These are phyloP conservation scores for Boletus speciosus DNA, from an alignment of 768 basidiomycete species.

Conservation along the genomic window DNA sequence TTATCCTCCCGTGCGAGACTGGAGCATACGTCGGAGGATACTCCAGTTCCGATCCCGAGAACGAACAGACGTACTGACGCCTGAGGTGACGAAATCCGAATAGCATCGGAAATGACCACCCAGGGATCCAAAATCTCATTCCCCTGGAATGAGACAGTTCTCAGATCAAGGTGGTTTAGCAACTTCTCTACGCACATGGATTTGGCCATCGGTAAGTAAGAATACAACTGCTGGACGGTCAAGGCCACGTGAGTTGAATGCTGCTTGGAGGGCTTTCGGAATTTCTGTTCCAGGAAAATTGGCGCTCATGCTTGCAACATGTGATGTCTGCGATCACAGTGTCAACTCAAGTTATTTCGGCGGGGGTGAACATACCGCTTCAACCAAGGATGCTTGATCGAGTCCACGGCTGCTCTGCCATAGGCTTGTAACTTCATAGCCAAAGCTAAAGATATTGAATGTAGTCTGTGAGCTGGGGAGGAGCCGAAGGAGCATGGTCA, in stretches of 20 bases:
- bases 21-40: slow-evolving; percentile 51
- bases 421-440: slow-evolving; percentile 24
- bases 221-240: slow-evolving; percentile 48
- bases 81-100: slow-evolving; percentile 26
- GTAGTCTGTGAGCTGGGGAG: slow-evolving; percentile 40
- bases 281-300: slow-evolving; percentile 54
- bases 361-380: slow-evolving; percentile 33
- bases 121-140: slow-evolving; percentile 18
- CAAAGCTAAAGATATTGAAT: slow-evolving; percentile 64
- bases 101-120: slow-evolving; percentile 27
- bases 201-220: slow-evolving; percentile 57
- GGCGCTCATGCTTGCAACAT: slow-evolving; percentile 40
- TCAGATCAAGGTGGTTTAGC: background rate
- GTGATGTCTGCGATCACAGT: slow-evolving; percentile 31
- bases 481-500: slow-evolving; percentile 46
- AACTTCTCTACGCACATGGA: slow-evolving; percentile 20
- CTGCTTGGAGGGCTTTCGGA: slow-evolving; percentile 35
- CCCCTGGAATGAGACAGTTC: background rate
- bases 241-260: slow-evolving; percentile 34
- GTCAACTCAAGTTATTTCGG: slow-evolving; percentile 5
- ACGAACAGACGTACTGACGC: slow-evolving; percentile 50
- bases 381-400: slow-evolving; percentile 24
- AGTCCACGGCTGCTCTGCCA: slow-evolving; percentile 38
- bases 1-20: slow-evolving; percentile 53
- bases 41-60: slow-evolving; percentile 52